Evolutionary conservation across 2,329 filamentous ascomycete species (phyloP), one percentile per base, ranked within the genome.

Genomic region (Lizonia empirigonia): DNA sequence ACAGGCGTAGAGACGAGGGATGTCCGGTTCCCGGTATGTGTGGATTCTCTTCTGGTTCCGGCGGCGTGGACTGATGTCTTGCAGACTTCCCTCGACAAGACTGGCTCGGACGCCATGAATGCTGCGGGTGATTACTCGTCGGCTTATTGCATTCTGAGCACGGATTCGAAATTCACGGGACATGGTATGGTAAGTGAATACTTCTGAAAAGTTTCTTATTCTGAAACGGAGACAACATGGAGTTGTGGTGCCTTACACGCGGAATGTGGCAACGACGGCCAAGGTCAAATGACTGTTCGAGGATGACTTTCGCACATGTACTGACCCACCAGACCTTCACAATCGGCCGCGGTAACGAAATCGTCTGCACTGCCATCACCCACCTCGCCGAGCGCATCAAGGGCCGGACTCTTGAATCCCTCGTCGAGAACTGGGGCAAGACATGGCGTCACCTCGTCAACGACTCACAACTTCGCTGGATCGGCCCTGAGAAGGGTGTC

Each of bases 41-140:
- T 1, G 10, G 2, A 7, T 29, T n/a, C 7, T n/a, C 3, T 2
- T 2, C 7, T 18, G 4, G 5, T 16, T 15, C 4, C 4, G 13
- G 3, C 19, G 44, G 8, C n/a, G 5, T 10, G 30, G 2, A 39
- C 7, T 16, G 0, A 6, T 7, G 15, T 26, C 1, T 2, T 8
- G 13, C 53, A 84, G 74, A 97, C 91, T n/a, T 96, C 91, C 32
- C 85, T 97, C 55, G 91, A 96, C 77, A 94, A 93, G 78, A 96
- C 91, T n/a, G 91, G 91, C 66, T 95, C 90, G 7, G 92, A 97
- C 83, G 92, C 91, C 68, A 97, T 96, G 92, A 96, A 97, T 70
- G 89, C 90, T 3, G 91, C 91, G 2, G 89, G 91, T 55, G 91
- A 96, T 76, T 96, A 96, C 77, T 96, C 91, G 1, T 82, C 91